phyloP scores from a whole-genome alignment of 176 grass and related monocot species.

The Juncus inflexus region DNA sequence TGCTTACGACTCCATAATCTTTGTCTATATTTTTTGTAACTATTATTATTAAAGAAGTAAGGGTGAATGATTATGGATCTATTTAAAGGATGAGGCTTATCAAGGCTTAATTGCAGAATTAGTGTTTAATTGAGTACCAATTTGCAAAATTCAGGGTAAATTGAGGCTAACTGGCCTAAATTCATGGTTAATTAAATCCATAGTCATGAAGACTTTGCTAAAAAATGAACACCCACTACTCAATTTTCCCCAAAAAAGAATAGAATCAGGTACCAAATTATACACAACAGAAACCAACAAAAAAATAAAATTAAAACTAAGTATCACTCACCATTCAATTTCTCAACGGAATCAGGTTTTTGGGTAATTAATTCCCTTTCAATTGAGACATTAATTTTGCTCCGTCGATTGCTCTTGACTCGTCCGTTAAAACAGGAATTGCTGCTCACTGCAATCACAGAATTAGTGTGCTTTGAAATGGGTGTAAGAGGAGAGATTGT shows the following conservation, averaged over 20 bases:
- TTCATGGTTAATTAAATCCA: not conserved
- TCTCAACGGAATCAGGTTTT: slow-evolving; percentile 12
- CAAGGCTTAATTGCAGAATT: no score
- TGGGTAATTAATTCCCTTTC: slow-evolving; percentile 2
- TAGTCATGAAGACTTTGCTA: not conserved
- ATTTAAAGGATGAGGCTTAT: no score
- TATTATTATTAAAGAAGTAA: no score
- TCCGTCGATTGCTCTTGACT: slow-evolving; percentile 2
- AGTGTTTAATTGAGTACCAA: no score
- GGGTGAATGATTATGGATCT: no score
- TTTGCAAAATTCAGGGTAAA: no score
- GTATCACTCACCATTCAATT: slow-evolving; percentile 9
- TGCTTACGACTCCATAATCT: slow-evolving; percentile 85
- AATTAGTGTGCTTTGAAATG: slow-evolving; percentile 6
- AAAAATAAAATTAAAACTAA: not conserved
- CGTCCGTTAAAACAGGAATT: slow-evolving; percentile 6
- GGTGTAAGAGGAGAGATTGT: slow-evolving; percentile 5
- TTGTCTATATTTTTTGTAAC: not conserved
- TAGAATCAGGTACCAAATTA: not conserved
- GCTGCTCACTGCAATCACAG: not conserved
- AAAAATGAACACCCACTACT: no score
- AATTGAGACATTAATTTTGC: slow-evolving; percentile 19
- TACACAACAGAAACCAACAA: not conserved
- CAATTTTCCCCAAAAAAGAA: no score
- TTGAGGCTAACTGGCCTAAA: no score